Conservation (phyloP, 306 rosid genomes). For the Acacia melanoxylon region DNA sequence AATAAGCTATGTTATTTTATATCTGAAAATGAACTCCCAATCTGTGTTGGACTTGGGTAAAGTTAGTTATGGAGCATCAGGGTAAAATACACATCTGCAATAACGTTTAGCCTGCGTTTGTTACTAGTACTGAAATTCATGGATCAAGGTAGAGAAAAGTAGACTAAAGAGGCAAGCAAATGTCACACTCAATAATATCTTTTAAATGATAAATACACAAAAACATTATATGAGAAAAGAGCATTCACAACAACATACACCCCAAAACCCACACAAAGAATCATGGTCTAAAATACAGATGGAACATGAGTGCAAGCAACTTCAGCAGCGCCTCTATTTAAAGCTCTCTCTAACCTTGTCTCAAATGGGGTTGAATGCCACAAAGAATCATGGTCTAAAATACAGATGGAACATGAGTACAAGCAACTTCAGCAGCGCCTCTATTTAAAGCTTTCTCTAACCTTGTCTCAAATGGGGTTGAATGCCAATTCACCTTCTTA, state of each 20-base stretch:
- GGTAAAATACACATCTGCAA: not conserved
- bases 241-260: constrained; percentile 32
- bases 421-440: constrained; percentile 36
- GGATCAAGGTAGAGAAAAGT: not conserved
- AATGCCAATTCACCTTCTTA: constrained; percentile 64
- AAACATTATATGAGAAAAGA: constrained; percentile 26
- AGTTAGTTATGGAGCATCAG: not conserved
- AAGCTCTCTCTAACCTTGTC: constrained; percentile 64
- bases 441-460: constrained; percentile 61
- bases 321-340: constrained; percentile 44
- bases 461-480: constrained; percentile 62
- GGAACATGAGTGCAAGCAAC: constrained; percentile 20
- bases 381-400: constrained; percentile 26
- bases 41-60: not conserved
- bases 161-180: not conserved
- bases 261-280: constrained; percentile 26
- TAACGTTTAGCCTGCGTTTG: not conserved
- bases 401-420: constrained; percentile 14
- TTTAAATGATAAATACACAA: constrained; percentile 29
- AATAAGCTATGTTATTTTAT: not conserved
- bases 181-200: constrained; percentile 24
- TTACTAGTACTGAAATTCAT: no score
- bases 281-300: constrained; percentile 21
- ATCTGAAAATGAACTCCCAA: not conserved
- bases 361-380: constrained; percentile 42